Conservation (phyloP, 805 yeast species). For the Candida hispaniensis region DNA sequence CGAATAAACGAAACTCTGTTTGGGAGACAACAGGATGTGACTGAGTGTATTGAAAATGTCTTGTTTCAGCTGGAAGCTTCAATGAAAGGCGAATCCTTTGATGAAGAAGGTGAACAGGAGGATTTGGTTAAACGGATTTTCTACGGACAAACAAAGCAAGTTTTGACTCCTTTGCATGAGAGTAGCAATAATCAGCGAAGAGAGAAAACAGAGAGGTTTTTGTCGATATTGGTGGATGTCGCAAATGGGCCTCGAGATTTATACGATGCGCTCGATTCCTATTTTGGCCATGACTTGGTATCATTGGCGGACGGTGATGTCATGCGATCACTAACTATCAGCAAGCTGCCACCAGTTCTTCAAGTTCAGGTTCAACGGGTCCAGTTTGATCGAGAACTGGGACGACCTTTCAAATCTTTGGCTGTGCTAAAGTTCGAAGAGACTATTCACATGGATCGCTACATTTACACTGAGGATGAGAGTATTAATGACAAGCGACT, state of each 20-base stretch:
- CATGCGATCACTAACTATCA: slow-evolving; percentile 59
- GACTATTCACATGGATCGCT: slow-evolving; percentile 75
- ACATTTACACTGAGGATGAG: slow-evolving; percentile 50
- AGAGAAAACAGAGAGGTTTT: slow-evolving; percentile 59
- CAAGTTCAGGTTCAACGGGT: slow-evolving; percentile 94
- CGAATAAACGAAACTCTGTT: slow-evolving; percentile 35
- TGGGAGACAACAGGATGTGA: slow-evolving; percentile 94
- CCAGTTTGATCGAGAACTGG: slow-evolving; percentile 64
- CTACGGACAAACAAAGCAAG: slow-evolving; percentile 77
- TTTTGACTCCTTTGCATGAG: slow-evolving; percentile 34
- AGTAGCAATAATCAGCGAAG: slow-evolving; percentile 33
- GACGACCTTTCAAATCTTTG: slow-evolving; percentile 69
- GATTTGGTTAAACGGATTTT: slow-evolving; percentile 74
- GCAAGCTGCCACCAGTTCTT: slow-evolving; percentile 63
- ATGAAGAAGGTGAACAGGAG: slow-evolving; percentile 63
- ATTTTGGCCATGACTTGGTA: slow-evolving; percentile 62
- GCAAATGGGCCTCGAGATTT: slow-evolving; percentile 81
- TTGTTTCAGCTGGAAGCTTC: slow-evolving; percentile 86
- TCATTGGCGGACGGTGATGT: slow-evolving; percentile 59
- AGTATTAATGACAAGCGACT: slow-evolving; percentile 42
- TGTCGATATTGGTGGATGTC: slow-evolving; percentile 72
- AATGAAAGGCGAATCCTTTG: slow-evolving; percentile 52
- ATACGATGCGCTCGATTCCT: slow-evolving; percentile 82
- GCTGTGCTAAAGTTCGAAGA: slow-evolving; percentile 77
- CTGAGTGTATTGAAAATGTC: slow-evolving; percentile 93